Evolutionary conservation across 106 monocot genomes (phyloP).

Genomic region (Platanthera guangdongensis): DNA sequence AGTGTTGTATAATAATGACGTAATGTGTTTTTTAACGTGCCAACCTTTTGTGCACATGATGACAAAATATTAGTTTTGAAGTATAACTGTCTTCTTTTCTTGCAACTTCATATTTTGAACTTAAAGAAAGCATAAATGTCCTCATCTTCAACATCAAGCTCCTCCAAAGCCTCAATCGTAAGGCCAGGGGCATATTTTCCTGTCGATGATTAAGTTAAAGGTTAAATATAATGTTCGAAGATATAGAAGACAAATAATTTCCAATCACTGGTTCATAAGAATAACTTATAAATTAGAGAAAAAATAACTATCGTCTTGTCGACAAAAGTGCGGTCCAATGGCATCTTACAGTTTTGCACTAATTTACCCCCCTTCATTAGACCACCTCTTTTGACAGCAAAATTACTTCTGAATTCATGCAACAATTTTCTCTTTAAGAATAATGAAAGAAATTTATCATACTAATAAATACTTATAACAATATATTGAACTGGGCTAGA

Average conservation of each 20-base stretch:
- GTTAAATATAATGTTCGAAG: slow-evolving; percentile 10
- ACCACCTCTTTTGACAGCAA: slow-evolving; percentile 12
- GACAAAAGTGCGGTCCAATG: not conserved
- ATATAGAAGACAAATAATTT: not conserved
- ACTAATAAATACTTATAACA: slow-evolving; percentile 7
- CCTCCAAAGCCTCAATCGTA: slow-evolving; percentile 96
- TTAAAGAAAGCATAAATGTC: slow-evolving; percentile 84
- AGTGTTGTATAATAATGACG: too few relatives aligned
- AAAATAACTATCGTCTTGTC: not conserved
- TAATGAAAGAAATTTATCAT: not conserved
- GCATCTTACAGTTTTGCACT: slow-evolving; percentile 58
- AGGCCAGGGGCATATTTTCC: slow-evolving; percentile 96
- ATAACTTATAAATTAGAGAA: not conserved
- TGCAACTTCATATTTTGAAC: too few relatives aligned
- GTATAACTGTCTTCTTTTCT: too few relatives aligned
- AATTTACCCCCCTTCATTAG: slow-evolving; percentile 30
- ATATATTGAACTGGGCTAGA: not conserved
- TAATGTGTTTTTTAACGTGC: too few relatives aligned
- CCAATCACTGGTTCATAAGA: not conserved
- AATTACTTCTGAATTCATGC: slow-evolving; percentile 24
- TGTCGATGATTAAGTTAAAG: slow-evolving; percentile 45
- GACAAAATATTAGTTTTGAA: too few relatives aligned
- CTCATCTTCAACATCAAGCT: slow-evolving; percentile 94
- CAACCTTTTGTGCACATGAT: too few relatives aligned
- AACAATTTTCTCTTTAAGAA: slow-evolving; percentile 73